Base-by-base conservation (phyloP, 2,329 filamentous ascomycete species). In the Grosmannia penicillata region DNA sequence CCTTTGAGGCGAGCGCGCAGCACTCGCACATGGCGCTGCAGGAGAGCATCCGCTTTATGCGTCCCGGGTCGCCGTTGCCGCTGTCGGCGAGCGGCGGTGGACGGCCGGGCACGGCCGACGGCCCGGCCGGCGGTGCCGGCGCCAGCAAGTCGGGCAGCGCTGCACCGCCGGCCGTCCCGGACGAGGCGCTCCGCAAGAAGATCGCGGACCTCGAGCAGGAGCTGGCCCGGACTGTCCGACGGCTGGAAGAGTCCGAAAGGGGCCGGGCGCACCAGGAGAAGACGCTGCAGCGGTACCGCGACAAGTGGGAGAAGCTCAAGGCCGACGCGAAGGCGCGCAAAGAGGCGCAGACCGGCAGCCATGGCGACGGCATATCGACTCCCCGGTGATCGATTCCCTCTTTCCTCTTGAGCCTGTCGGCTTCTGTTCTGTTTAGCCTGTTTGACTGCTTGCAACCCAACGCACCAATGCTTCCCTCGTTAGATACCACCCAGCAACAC, bases 1-100 rank as follows among this genome's bases (percentile, higher is more conserved):
- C 86, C 45, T 98, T 94, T 61, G 89, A 98, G 58, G 78, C 85
- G 28, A 87, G 84, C 49, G 85, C 86, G 0, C 91, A 96, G 58
- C 85, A 79, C 45, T 87, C 82, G 27, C 83, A 81, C 38, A 73
- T 87, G 59, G 84, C 85, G 4, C 70, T 96, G 25, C 83, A 87
- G 13, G 85, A 95, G 55, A 93, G 84, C 48, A 77, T 76, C 54
- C 65, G 74, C n/a, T 56, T 78, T 6, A 70, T 74, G 58, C 62
- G 68, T 13, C 70, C 72, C 2, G 63, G 64, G 5, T 76, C 72
- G 27, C 72, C 73, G 2, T 49, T 55, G 45, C 45, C 28, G 23
- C 40, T 38, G 18, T 39, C 34, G 6, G 37, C 29, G 6, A 37
- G 36, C n/a, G 17, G 8, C n/a, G 26, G 11, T n/a, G 35, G 35